Base-by-base conservation (phyloP, 805 yeast species). In the Nakazawaea siamensis region DNA sequence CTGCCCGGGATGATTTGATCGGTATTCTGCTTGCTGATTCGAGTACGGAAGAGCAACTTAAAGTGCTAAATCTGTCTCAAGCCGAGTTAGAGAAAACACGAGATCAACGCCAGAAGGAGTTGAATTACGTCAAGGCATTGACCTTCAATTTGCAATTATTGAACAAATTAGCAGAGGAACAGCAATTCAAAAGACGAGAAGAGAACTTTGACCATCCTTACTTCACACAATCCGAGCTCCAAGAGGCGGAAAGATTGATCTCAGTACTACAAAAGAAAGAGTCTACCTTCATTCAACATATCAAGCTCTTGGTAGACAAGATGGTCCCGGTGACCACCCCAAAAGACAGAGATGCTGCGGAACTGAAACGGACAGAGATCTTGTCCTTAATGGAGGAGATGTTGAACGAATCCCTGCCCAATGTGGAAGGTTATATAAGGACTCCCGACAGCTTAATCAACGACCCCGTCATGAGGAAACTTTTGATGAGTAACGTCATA, bases 381-480 rank as follows among this genome's bases (percentile, higher is more conserved):
- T 42, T 15, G 47, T 43, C 23, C 21, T 36, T 58, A 12, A 29
- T 58, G 14, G 60, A 58, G 37, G 42, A 47, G 2, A 39, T 58
- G 18, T 41, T 58, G 14, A 58, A 58, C 37, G 50, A 57, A 24
- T 38, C 54, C 9, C 42, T 52, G n/a, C 21, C 16, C 12, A 18
- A 27, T n/a, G 39, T 36, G 2, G 33, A 28, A 9, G 11, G 20
- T 11, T 27, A 16, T 14, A 20, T 29, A 9, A 42, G 33, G 5
- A 43, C 43, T 17, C 48, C 43, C 24, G 31, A 51, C 2, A 46
- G 47, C n/a, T 43, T 57, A 47, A 47, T 18, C 24, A 57, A 54
- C 35, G 64, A 58, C 36, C 55, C 56, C 9, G 33, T 58, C 12
- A 44, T 58, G n/a, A 37, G 62, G 24, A 57, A 54, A 35, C 34